Evolutionary conservation across 805 yeast genomes (phyloP), one percentile per base, ranked within the genome.

Genomic region (Metschnikowia rubicola): DNA sequence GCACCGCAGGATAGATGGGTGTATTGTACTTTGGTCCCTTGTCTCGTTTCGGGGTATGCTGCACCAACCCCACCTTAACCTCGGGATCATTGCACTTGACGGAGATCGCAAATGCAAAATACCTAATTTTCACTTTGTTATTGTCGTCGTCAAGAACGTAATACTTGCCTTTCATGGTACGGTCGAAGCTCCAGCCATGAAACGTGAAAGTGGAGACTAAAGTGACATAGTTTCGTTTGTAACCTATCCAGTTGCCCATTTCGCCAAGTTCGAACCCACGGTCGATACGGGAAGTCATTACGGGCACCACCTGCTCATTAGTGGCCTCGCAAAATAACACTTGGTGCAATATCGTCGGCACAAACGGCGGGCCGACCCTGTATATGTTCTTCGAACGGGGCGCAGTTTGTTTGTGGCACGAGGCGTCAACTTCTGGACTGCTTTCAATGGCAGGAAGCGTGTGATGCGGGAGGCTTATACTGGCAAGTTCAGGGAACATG

Each of bases 11-110:
- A 52, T 74, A 74, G 5, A 74, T 65, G n/a, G 82, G 80, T 0
- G 88, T 88, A 1, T 75, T 61, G 48, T 76, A 72, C 60, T 83
- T 88, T 0, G 88, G 88, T 0, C 88, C 89, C 53, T 78, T 77
- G 55, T 84, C 89, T 53, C 91, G 67, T 60, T 84, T 84, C 1
- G 90, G 84, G 0, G 89, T 84, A 54, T 83, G 88, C 56, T 84
- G 88, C 8, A 84, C 73, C 46, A 83, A 64, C 33, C 65, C 68
- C 17, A 81, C 75, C 12, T 70, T 65, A 0, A 70, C 65, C 17
- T 67, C 72, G 8, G 37, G 38, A 41, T 77, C 82, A 39, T 80
- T 84, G 36, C 81, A 78, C 57, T 68, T 77, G 4, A 86, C 70
- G 10, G 69, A 70, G 38, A 84, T 66, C 31, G 79, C 61, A 9